Percentiles rank a stretch among this genome's conserved stretches.
These are phyloP conservation scores for Carex scoparia DNA, from an alignment of 176 grass and related monocot species.

Conservation along the genomic window DNA sequence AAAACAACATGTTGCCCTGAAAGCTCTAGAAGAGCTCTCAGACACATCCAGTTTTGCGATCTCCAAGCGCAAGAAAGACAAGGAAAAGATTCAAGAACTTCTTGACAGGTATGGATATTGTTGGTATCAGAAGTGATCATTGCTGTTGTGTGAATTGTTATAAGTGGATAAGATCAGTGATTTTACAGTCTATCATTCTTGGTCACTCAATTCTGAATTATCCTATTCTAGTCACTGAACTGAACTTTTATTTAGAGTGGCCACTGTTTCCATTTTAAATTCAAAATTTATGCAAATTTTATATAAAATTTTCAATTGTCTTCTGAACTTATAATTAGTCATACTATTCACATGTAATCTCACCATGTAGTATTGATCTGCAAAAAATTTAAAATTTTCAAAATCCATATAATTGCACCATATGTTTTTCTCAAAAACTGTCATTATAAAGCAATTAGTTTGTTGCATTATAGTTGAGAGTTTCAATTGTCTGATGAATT, in stretches of 20 bases:
- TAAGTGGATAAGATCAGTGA: neutral
- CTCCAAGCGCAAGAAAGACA: slow-evolving; percentile 95
- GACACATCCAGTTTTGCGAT: slow-evolving; percentile 95
- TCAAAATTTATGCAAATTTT: neutral
- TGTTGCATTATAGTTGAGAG: neutral
- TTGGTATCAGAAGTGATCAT: neutral
- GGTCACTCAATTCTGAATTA: neutral
- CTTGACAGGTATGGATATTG: slow-evolving; percentile 58
- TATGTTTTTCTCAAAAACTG: neutral
- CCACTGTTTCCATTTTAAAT: neutral
- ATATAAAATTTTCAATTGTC: neutral
- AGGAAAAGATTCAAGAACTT: slow-evolving; percentile 96
- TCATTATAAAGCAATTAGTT: neutral
- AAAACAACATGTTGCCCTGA: slow-evolving; percentile 85
- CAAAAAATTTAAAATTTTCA: neutral
- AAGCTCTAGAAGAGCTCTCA: slow-evolving; percentile 89
- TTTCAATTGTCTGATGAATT: neutral
- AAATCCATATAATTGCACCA: neutral
- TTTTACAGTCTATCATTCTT: neutral
- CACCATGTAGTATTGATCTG: neutral
- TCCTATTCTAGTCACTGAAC: neutral
- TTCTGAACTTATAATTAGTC: neutral
- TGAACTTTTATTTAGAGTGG: neutral
- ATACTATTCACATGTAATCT: neutral
- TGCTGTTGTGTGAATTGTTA: neutral